Evolutionary conservation across 768 basidiomycete species (phyloP), one percentile per base, ranked within the genome.

Genomic region (Serpula lacrymans): DNA sequence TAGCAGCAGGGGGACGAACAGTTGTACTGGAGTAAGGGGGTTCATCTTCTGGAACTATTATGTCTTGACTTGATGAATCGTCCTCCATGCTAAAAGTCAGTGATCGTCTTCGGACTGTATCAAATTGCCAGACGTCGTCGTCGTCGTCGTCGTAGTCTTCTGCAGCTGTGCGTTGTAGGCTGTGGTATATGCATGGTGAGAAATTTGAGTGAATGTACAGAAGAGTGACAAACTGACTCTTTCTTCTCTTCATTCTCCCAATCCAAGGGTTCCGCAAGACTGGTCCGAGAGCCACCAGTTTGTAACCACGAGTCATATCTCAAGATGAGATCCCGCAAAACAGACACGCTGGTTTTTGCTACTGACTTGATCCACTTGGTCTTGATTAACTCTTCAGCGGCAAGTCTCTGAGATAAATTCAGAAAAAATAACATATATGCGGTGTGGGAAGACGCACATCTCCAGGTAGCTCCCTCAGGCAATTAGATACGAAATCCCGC

Each of bases 301-400:
- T 77, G 70, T 34, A 74, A 59, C 84, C 85, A 85, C 21, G 77
- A 72, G 48, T 93, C 82, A 37, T 91, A 83, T 17, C 84, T 82
- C 18, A 78, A 63, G 34, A 96, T 74, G 23, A 98, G 71, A 41
- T 98, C 96, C 49, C 82, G 83, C 13, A 98, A 67, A 13, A 78
- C 66, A 0, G 81, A 70, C 11, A 92, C 66, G 1, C 79, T 73
- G 1, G 75, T 64, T 69, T 85, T 94, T 6, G 79, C 66, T 5
- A 78, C 61, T 6, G 77, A 71, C 55, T 86, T 91, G 50, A 98
- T 91, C 92, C 95, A 98, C 57, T 86, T 94, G 21, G 81, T 77
- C 59, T 86, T 93, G 3, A 70, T 54, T 3, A 99, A 73, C 49
- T 97, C 94, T 42, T 98, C 96, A 10, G 96, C 92, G 2, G 84